Percentiles rank a stretch among this genome's conserved stretches.
Conservation (phyloP, 192 early-diverging fungal genomes). For the Backusella tarrabulga region DNA sequence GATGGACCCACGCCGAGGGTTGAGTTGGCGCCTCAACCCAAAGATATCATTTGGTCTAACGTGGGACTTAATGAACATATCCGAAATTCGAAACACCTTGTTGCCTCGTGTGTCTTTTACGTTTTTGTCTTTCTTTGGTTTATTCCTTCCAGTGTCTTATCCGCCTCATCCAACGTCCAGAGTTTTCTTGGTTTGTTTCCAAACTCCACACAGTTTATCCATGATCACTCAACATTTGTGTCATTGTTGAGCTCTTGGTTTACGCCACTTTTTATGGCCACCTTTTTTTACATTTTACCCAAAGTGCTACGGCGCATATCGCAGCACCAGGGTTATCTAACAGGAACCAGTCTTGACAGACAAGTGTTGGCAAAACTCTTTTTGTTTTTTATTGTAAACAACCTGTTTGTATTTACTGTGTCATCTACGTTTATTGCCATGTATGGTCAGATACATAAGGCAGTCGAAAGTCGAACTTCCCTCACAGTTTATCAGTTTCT, state of each 20-base stretch:
- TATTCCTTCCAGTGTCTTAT: conserved; percentile 62
- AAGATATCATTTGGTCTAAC: conserved; percentile 78
- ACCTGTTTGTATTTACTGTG: conserved; percentile 64
- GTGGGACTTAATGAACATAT: conserved; percentile 51
- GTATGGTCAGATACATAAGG: conserved; percentile 21
- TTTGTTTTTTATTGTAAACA: conserved; percentile 74
- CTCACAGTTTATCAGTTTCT: conserved; percentile 12
- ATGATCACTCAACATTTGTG: conserved; percentile 46
- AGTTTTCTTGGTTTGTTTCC: conserved; percentile 60
- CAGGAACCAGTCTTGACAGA: conserved; percentile 67
- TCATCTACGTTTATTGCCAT: conserved; percentile 36
- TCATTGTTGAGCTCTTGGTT: conserved; percentile 66
- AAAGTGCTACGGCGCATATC: conserved; percentile 60
- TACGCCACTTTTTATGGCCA: conserved; percentile 61
- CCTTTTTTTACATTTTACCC: conserved; percentile 68
- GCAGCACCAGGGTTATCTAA: conserved; percentile 67
- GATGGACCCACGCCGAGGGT: conserved; percentile 31
- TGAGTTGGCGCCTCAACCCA: conserved; percentile 63
- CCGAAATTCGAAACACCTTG: conserved; percentile 40
- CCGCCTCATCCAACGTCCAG: conserved; percentile 56
- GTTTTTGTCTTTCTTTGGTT: conserved; percentile 64
- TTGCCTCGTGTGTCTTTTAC: conserved; percentile 48
- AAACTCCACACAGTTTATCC: conserved; percentile 45
- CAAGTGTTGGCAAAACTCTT: conserved; percentile 72
- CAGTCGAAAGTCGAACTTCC: background rate